Evolutionary conservation across 2,329 filamentous ascomycete species (phyloP).

Genomic region (Blastomyces emzantsi): DNA sequence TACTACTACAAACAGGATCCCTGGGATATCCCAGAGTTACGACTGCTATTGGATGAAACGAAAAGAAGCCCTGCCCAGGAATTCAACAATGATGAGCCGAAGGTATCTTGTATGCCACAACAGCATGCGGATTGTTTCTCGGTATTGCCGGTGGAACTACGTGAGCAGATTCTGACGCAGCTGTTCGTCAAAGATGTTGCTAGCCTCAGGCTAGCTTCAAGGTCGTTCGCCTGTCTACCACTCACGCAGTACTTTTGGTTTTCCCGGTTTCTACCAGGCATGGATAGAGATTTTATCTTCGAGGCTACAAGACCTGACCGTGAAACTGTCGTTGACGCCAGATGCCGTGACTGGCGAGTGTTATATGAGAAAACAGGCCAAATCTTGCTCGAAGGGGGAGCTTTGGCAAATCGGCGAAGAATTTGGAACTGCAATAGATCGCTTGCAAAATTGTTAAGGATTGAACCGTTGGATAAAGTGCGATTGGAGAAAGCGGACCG

Average conservation of each 20-base stretch:
- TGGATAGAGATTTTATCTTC: slow-evolving; percentile 18
- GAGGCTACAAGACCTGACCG: slow-evolving; percentile 12
- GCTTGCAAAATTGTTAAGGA: slow-evolving; percentile 14
- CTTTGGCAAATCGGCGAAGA: slow-evolving; percentile 15
- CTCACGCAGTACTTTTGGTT: slow-evolving; percentile 18
- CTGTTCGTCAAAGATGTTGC: slow-evolving; percentile 14
- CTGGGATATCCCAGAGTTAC: slow-evolving; percentile 13
- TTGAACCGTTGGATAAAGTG: not conserved
- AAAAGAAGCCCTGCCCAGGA: not conserved
- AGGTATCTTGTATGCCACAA: slow-evolving; percentile 5
- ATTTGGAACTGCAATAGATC: slow-evolving; percentile 16
- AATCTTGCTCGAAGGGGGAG: slow-evolving; percentile 1
- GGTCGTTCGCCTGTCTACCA: slow-evolving; percentile 19
- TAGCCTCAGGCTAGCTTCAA: slow-evolving; percentile 15
- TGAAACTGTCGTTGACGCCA: not conserved
- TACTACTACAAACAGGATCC: slow-evolving; percentile 12
- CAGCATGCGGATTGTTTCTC: slow-evolving; percentile 15
- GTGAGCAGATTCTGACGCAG: slow-evolving; percentile 17
- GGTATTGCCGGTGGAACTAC: slow-evolving; percentile 16
- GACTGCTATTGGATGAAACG: slow-evolving; percentile 9
- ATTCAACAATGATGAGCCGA: not conserved
- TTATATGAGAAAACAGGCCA: slow-evolving; percentile 16
- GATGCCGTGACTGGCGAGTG: slow-evolving; percentile 20
- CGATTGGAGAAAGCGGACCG: not conserved
- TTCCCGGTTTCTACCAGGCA: slow-evolving; percentile 17